Conservation (phyloP, 2,329 filamentous ascomycete genomes). For the Xylariaceae sp. region DNA sequence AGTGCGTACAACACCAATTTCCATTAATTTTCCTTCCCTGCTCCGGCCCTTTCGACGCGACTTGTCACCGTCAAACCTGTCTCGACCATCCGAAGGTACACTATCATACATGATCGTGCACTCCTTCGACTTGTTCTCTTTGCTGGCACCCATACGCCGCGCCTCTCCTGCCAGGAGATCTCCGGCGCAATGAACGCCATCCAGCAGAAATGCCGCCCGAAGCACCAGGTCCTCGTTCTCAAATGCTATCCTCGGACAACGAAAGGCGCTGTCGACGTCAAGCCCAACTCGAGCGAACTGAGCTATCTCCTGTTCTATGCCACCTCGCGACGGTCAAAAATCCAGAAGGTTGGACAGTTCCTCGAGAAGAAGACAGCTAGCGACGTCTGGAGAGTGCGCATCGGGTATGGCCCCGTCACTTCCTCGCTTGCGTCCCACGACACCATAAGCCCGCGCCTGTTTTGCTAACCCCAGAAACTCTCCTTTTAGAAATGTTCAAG, state of each 20-base stretch:
- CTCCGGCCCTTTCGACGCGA: neutral
- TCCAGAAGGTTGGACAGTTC: conserved; percentile 93
- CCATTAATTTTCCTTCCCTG: too few species aligned
- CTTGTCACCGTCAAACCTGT: neutral
- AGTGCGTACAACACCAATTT: too few species aligned
- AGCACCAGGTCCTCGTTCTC: conserved; percentile 92
- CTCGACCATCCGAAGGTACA: too few species aligned
- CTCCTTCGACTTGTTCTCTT: neutral
- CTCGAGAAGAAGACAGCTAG: conserved; percentile 89
- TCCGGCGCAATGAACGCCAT: conserved; percentile 55
- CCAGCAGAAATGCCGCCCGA: conserved; percentile 72
- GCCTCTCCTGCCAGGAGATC: neutral
- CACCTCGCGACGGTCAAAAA: conserved; percentile 87
- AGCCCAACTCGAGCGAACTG: conserved; percentile 93
- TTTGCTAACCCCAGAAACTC: conserved; percentile 7
- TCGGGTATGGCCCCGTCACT: conserved; percentile 57
- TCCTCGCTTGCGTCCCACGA: neutral
- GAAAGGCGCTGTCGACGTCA: conserved; percentile 88
- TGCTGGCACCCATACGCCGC: neutral
- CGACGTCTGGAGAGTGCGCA: conserved; percentile 84
- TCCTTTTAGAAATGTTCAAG: conserved; percentile 72
- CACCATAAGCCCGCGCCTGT: too few species aligned
- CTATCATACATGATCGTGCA: conserved; percentile 1
- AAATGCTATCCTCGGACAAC: conserved; percentile 94
- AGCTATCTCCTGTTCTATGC: conserved; percentile 97